These are phyloP conservation scores for Apiospora koreana DNA, from an alignment of 2,329 filamentous ascomycete species.

Conservation along the genomic window DNA sequence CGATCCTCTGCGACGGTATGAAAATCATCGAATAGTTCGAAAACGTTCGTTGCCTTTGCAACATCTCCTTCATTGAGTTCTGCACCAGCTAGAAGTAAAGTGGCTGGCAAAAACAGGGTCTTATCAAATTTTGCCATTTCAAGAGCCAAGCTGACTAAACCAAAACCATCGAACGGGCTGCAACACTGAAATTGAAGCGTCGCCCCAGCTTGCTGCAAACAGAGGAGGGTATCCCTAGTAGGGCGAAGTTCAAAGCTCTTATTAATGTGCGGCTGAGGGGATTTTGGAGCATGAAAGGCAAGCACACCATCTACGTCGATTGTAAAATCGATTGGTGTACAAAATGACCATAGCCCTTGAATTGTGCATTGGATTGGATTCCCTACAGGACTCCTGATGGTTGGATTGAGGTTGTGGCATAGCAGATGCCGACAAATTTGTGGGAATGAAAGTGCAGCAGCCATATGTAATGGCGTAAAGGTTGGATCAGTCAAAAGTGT, in stretches of 20 bases:
- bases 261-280: too few species aligned
- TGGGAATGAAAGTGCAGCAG: not conserved
- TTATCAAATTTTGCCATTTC: not conserved
- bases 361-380: not conserved
- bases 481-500: not conserved
- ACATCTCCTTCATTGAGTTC: not conserved
- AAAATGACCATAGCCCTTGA: not conserved
- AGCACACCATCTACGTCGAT: not conserved
- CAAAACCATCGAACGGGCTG: not conserved
- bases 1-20: too few species aligned
- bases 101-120: not conserved
- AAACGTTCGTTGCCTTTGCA: not conserved
- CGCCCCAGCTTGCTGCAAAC: not conserved
- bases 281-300: too few species aligned
- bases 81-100: not conserved
- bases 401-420: not conserved
- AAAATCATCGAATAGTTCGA: not conserved
- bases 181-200: not conserved
- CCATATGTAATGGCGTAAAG: not conserved
- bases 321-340: not conserved
- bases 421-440: not conserved
- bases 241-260: too few species aligned
- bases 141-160: not conserved
- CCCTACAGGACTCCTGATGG: not conserved
- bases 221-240: not conserved